Evolutionary conservation across 169 alveolate genomes (phyloP).

Genomic region (Eimeria falciformis): DNA sequence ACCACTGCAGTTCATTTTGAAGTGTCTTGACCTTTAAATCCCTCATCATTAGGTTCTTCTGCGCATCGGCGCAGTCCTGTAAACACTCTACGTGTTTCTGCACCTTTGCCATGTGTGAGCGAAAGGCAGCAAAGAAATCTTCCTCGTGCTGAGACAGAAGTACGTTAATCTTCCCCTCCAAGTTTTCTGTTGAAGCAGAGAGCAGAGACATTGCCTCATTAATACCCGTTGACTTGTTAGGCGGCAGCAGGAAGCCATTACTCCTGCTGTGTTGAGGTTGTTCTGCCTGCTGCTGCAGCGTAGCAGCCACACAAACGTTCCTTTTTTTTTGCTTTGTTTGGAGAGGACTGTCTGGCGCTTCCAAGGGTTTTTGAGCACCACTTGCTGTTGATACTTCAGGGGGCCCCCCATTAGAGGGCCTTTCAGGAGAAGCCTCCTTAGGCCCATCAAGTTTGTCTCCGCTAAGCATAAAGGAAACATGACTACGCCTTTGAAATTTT

Average conservation of each 20-base stretch:
- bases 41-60: conserved; percentile 24
- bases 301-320: neutral
- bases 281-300: neutral
- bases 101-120: conserved; percentile 75
- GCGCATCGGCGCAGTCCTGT: conserved; percentile 69
- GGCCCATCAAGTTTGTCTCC: neutral
- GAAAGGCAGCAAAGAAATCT: conserved; percentile 76
- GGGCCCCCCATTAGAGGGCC: neutral
- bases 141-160: conserved; percentile 77
- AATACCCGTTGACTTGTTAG: conserved; percentile 17
- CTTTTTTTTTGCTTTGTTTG: neutral
- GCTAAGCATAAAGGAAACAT: conserved; percentile 29
- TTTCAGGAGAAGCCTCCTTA: neutral
- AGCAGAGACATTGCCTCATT: conserved; percentile 37
- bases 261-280: neutral
- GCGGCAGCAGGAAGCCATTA: neutral
- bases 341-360: neutral
- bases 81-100: conserved; percentile 67
- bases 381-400: neutral
- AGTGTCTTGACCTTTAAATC: conserved; percentile 59
- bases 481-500: conserved; percentile 8
- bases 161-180: conserved; percentile 66
- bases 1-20: conserved; percentile 78
- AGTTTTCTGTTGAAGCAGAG: conserved; percentile 3
- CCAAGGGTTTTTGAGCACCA: neutral